Base-by-base conservation (phyloP, 2,329 filamentous ascomycete genomes). In the Ascocoryne sarcoides region DNA sequence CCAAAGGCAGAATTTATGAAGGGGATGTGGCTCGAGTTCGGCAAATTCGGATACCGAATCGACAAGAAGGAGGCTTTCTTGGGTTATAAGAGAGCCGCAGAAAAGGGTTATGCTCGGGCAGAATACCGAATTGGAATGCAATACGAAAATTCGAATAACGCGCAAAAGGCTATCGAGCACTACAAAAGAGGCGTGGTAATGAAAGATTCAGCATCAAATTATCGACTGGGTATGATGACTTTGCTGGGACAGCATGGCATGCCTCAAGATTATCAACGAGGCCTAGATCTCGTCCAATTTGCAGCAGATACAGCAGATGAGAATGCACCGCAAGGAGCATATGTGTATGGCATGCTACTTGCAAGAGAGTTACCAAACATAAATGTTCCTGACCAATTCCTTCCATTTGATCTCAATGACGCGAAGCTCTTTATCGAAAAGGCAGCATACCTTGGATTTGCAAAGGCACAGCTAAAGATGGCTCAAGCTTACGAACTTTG, bases 101-200 rank as follows among this genome's bases (percentile, higher is more conserved):
- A 89, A 53, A 80, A 85, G 53, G 87, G 87, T 43, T 94, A 89
- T 64, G 78, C 82, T 16, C 75, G 92, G 53, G 89, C 92, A 15
- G 87, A 96, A 62, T 98, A 98, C 62, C 79, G 92, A 34, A 94
- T 98, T 66, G 92, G 92, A 47, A 98, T 96, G 90, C 83, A 95
- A 42, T 96, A 89, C 60, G 92, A 98, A 65, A 88, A 84, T 60
- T 90, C 88, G 4, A 94, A 94, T 58, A 90, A 98, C 57, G 82
- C 88, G 45, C 74, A 81, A 47, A 95, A 94, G 61, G 92, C 92
- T 4, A 79, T 95, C 57, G 80, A 82, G 56, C 89, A 96, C 62
- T 98, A 96, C 63, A 79, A 87, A 50, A 75, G 76, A 35, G 92
- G 92, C 36, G 79, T 92, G 36, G 75, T 78, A 36, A 68, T 81